Evolutionary conservation across 257 asterid species (phyloP), one percentile per base, ranked within the genome.

Genomic region (Parsonsia alboflavescens): DNA sequence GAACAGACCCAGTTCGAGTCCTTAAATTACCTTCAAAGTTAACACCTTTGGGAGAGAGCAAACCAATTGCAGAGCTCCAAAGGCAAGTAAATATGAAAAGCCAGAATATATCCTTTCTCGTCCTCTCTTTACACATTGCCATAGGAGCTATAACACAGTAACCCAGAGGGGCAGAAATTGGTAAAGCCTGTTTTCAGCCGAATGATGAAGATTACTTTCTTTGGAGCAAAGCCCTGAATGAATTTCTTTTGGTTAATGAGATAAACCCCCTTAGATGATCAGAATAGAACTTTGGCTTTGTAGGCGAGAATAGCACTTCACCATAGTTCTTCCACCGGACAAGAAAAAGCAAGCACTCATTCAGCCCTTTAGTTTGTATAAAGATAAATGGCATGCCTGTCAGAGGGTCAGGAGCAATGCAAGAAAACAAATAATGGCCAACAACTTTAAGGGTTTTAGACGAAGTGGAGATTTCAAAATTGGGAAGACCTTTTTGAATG

Each of bases 31-130:
- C 99, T 92, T 94, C 99, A 89, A 88, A 94, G 89, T 94, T 94
- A 15, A 92, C 98, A 80, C 99, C 99, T 84, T 94, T 89, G 17
- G 99, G 86, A 41, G 99, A 92, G 69, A 94, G 95, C 86, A 94
- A 67, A 66, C 83, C 88, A 61, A 62, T 49, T 33, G 84, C 85
- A 80, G 89, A 83, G 83, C 83, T 80, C 80, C 83, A 84, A 80
- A 86, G 69, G 82, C 78, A 82, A 9, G 87, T 73, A 61, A 80
- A 77, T 9, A 58, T 24, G 52, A 86, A 53, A 73, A 75, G 81
- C 83, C 81, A 76, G 68, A 89, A 75, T 59, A 83, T 44, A 53
- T 75, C 80, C 41, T 54, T 80, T 80, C 53, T 76, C 52, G 45
- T 79, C 80, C 45, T 75, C 58, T 66, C 81, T 68, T 83, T 76